These are phyloP conservation scores for Durusdinium trenchii DNA, from an alignment of 73 alveolate species.

Conservation along the genomic window DNA sequence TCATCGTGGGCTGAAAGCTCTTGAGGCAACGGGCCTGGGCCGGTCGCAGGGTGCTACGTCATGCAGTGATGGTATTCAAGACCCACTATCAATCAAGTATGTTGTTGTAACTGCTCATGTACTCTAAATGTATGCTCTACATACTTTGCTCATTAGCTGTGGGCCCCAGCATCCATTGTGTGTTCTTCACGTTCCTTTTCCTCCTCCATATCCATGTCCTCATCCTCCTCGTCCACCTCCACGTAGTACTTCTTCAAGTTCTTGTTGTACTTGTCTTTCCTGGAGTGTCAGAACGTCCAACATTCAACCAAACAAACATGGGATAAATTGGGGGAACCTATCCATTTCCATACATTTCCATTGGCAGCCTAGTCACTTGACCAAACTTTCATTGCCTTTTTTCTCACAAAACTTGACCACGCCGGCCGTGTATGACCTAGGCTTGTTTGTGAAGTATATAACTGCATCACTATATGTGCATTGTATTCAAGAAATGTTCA, in stretches of 20 bases:
- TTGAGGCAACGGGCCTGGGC: neutral
- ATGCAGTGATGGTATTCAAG: too few relatives aligned
- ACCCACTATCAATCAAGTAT: too few relatives aligned
- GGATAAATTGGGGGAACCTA: too few relatives aligned
- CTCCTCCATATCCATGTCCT: neutral
- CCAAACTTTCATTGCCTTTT: neutral
- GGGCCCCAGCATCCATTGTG: neutral
- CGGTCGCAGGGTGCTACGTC: too few relatives aligned
- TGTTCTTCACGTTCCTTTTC: neutral
- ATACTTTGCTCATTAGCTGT: too few relatives aligned
- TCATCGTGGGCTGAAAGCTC: neutral
- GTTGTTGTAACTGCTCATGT: too few relatives aligned
- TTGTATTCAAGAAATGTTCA: neutral
- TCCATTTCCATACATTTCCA: too few relatives aligned
- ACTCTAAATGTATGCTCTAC: too few relatives aligned
- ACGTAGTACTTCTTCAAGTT: neutral
- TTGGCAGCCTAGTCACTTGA: conserved; percentile 24
- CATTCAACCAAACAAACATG: too few relatives aligned
- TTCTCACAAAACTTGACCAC: conserved; percentile 43
- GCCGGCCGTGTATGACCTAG: neutral
- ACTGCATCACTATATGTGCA: too few relatives aligned
- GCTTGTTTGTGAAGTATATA: neutral
- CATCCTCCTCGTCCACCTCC: conserved; percentile 19
- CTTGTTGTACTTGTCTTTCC: conserved; percentile 34
- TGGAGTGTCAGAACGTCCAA: too few relatives aligned